Evolutionary conservation across 2,329 filamentous ascomycete genomes (phyloP).

Genomic region (Eutypa lata): DNA sequence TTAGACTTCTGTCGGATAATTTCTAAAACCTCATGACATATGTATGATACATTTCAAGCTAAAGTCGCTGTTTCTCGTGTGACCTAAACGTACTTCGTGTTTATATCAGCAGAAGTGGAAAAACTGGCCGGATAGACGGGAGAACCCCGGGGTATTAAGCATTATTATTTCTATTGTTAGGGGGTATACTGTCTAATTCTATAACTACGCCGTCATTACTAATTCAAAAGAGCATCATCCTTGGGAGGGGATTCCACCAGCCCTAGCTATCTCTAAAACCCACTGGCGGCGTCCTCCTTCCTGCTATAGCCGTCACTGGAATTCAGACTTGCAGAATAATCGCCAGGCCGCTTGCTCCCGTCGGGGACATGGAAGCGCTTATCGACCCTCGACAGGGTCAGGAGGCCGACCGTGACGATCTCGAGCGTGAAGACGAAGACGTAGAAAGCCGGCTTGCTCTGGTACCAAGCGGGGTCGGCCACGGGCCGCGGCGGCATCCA

Average conservation of each 20-base stretch:
- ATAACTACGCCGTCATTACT: neutral
- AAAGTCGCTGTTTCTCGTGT: too few relatives aligned
- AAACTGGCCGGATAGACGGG: too few relatives aligned
- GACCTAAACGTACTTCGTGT: too few relatives aligned
- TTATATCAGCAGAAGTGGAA: too few relatives aligned
- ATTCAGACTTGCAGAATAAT: slow-evolving; percentile 15
- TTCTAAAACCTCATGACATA: too few relatives aligned
- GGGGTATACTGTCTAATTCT: neutral
- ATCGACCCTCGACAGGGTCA: slow-evolving; percentile 21
- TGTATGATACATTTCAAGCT: too few relatives aligned
- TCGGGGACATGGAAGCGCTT: slow-evolving; percentile 25
- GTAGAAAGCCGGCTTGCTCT: slow-evolving; percentile 32
- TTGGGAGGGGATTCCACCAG: too few relatives aligned
- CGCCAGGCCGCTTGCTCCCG: slow-evolving; percentile 19
- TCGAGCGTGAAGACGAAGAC: slow-evolving; percentile 33
- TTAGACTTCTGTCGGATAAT: too few relatives aligned
- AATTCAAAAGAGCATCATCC: too few relatives aligned
- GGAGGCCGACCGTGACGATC: slow-evolving; percentile 18
- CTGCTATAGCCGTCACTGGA: neutral
- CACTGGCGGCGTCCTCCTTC: neutral
- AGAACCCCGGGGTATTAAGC: too few relatives aligned
- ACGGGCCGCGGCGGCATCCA: slow-evolving; percentile 21
- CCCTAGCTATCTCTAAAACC: neutral
- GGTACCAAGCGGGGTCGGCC: slow-evolving; percentile 26
- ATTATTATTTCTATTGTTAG: neutral